phyloP scores from a whole-genome alignment of 164 flowering plant genomes.

The Akebia trifoliata region DNA sequence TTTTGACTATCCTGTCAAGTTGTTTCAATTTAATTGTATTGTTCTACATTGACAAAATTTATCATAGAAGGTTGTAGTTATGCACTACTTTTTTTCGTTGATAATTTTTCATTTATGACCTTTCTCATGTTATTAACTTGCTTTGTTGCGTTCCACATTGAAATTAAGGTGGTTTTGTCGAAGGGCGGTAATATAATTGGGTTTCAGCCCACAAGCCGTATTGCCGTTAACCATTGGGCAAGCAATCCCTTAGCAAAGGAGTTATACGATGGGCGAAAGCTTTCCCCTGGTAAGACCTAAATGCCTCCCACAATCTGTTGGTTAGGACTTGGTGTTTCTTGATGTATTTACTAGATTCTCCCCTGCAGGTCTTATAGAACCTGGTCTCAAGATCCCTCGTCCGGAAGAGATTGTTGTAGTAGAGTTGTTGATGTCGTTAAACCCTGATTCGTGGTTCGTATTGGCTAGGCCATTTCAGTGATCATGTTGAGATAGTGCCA shows the following conservation, averaged over 20 bases:
- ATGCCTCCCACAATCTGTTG: not conserved
- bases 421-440: conserved; percentile 70
- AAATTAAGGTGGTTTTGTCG: conserved; percentile 60
- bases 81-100: not conserved
- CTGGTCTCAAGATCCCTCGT: conserved; percentile 44
- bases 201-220: conserved; percentile 71
- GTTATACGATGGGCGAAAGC: conserved; percentile 58
- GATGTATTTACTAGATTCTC: conserved; percentile 5
- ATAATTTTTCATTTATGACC: not conserved
- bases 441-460: conserved; percentile 48
- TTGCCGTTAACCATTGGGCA: conserved; percentile 81
- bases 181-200: conserved; percentile 60
- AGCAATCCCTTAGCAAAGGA: conserved; percentile 65
- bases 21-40: no score
- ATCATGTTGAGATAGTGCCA: conserved; percentile 3
- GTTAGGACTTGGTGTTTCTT: conserved; percentile 4
- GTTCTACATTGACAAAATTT: no score
- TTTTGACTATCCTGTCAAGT: no score
- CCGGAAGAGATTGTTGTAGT: conserved; percentile 43
- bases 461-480: conserved; percentile 52
- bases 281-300: conserved; percentile 59
- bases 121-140: not conserved
- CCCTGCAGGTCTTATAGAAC: conserved; percentile 60
- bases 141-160: not conserved
- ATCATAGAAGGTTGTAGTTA: no score